A percentile compares a stretch with the other conserved stretches of the same genome.
phyloP scores from a whole-genome alignment of 1,284 basidiomycete species.

The Melampsora abietis-canadensis region DNA sequence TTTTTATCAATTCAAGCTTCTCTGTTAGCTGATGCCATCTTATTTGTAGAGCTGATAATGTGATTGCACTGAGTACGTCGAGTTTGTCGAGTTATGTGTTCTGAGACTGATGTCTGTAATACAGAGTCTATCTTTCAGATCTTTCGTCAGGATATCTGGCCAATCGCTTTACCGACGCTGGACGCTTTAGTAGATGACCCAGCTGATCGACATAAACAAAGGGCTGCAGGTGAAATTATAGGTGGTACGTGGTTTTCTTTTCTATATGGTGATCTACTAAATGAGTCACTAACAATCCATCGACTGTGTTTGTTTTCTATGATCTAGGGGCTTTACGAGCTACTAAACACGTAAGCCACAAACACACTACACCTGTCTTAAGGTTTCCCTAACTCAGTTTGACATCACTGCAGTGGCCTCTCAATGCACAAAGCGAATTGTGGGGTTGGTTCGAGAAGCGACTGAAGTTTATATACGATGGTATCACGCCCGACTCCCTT shows the following conservation, averaged over 20 bases:
- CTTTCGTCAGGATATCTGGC: slow-evolving; percentile 62
- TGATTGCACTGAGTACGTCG: slow-evolving; percentile 24
- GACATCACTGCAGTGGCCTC: slow-evolving; percentile 62
- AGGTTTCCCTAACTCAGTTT: neutral
- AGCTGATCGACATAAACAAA: slow-evolving; percentile 80
- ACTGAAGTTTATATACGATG: slow-evolving; percentile 68
- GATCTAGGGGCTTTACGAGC: slow-evolving; percentile 58
- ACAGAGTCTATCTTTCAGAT: slow-evolving; percentile 59
- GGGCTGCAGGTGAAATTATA: slow-evolving; percentile 82
- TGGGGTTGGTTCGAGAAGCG: slow-evolving; percentile 78
- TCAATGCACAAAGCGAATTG: slow-evolving; percentile 61
- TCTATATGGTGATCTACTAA: slow-evolving; percentile 59
- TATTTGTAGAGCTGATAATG: slow-evolving; percentile 20
- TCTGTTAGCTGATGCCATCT: neutral
- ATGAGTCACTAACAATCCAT: neutral
- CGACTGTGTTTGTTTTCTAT: slow-evolving; percentile 5
- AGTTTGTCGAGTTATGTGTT: neutral
- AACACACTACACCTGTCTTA: neutral
- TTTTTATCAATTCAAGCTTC: neutral
- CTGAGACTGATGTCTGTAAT: slow-evolving; percentile 53
- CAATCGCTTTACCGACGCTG: slow-evolving; percentile 60
- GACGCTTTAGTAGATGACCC: slow-evolving; percentile 65
- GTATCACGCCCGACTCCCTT: slow-evolving; percentile 56
- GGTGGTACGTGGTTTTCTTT: slow-evolving; percentile 59
- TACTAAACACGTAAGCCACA: slow-evolving; percentile 64